Evolutionary conservation across 108 stramenopile species (phyloP).

Genomic region (Pseudonitzschia delicatissima): DNA sequence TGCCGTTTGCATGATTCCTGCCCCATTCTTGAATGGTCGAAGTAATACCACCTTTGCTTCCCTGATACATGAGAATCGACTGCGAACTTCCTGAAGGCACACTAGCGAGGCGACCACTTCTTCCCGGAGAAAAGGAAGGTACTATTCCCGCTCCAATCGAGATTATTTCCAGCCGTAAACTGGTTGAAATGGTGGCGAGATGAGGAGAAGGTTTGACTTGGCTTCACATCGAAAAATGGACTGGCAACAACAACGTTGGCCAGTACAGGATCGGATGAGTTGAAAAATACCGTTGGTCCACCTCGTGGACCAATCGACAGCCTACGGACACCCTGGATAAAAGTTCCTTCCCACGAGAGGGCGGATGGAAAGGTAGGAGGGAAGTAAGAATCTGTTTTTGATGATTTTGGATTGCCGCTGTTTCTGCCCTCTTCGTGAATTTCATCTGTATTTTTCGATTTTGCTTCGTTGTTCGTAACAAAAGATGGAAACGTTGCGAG

Average conservation of each 20-base stretch:
- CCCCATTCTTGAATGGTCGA: constrained; percentile 37
- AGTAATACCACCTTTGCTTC: constrained; percentile 23
- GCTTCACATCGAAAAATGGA: neutral
- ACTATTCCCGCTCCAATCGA: constrained; percentile 20
- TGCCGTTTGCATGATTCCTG: constrained; percentile 16
- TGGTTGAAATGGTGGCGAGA: neutral
- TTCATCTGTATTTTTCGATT: neutral
- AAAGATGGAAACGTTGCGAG: constrained; percentile 26
- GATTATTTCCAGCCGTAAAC: constrained; percentile 22
- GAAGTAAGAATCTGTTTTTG: neutral
- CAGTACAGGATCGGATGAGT: constrained; percentile 15
- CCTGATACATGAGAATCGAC: constrained; percentile 13
- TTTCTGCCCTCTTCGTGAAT: no score
- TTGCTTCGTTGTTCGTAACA: no score
- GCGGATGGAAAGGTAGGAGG: constrained; percentile 2
- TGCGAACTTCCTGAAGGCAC: constrained; percentile 16
- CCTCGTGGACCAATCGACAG: constrained; percentile 29
- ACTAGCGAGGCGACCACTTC: constrained; percentile 11
- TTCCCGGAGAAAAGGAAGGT: constrained; percentile 26
- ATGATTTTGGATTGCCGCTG: neutral
- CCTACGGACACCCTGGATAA: constrained; percentile 28
- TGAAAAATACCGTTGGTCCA: constrained; percentile 41
- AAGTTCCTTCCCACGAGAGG: constrained; percentile 40
- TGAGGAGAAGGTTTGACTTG: neutral
- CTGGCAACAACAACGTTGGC: constrained; percentile 17